phyloP scores from a whole-genome alignment of 2,329 filamentous ascomycete genomes.

The Alternaria tenuissima region DNA sequence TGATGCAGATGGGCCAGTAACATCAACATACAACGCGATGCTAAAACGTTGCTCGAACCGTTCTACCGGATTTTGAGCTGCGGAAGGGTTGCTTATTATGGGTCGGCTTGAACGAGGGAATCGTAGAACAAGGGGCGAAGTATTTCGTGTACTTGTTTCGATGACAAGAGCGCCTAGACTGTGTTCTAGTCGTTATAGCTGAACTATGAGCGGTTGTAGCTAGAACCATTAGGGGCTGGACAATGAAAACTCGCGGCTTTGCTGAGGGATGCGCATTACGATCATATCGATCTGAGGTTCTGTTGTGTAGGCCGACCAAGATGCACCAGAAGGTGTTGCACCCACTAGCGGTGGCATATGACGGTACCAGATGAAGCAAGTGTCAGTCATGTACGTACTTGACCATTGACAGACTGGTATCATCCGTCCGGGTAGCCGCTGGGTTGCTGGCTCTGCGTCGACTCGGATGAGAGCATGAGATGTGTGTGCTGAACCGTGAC shows the following conservation, averaged over 20 bases:
- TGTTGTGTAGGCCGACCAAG: not conserved
- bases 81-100: slow-evolving; percentile 2
- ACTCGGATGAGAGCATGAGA: not conserved
- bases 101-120: not conserved
- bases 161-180: slow-evolving; percentile 1
- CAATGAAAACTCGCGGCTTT: not conserved
- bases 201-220: not conserved
- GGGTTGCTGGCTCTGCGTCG: not conserved
- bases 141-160: not conserved
- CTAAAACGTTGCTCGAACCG: not conserved
- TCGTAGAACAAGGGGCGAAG: not conserved
- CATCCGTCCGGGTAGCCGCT: not conserved
- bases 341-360: slow-evolving; percentile 4
- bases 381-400: not conserved
- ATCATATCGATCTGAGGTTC: not conserved
- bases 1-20: not conserved
- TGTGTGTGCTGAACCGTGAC: not conserved
- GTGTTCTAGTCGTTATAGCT: not conserved
- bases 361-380: not conserved
- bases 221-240: not conserved
- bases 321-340: not conserved
- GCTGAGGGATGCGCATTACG: not conserved
- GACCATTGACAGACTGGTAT: not conserved
- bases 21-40: not conserved
- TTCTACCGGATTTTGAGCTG: not conserved